Base-by-base conservation (phyloP, 768 basidiomycete genomes). In the Amanita subjunquillea region DNA sequence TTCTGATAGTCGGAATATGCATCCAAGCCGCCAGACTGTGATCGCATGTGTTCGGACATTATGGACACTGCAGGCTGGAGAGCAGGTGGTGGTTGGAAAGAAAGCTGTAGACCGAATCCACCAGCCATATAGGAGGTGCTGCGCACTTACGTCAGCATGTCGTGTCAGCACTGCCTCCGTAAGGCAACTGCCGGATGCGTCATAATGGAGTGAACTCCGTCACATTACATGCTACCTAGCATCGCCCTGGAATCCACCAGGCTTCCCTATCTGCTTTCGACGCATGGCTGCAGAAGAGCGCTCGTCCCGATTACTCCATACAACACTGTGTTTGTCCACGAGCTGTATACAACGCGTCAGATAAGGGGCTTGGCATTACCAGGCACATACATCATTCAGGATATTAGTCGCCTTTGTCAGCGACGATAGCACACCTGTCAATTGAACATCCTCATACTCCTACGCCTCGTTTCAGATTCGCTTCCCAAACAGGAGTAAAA, bases 381-480 rank as follows among this genome's bases (percentile, higher is more conserved):
- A 25, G 23, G 32, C 42, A 46, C 90, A 60, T 62, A 95, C 94
- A 60, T 95, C 91, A 63, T 94, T 97, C 54, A 97, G 67, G 8
- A 85, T 79, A 57, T 85, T 85, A 13, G 94, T 77, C 29, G 89
- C 87, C 67, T 93, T 94, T 6, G 94, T 97, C 54, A 99, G 67
- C 12, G 83, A 80, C 0, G 91, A 84, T 10, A 99, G 73, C 67
- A 91, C 90, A 7, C 87, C 84, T 1, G 92, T 96, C 27, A 99
- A 72, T 55, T 96, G 91, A 13, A 95, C 92, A 63, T 99, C 94
- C 61, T 87, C 87, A 67, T 94, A 91, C 79, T 99, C 95, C 92
- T 96, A 59, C n/a, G 47, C n/a, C 44, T 49, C 36, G 32, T 41
- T 42, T 32, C 50, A 49, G 54, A 22, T 49, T 27, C 41, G 49